Evolutionary conservation across 129 eudicot genomes (phyloP), one percentile per base, ranked within the genome.

Genomic region (Erigeron canadensis): DNA sequence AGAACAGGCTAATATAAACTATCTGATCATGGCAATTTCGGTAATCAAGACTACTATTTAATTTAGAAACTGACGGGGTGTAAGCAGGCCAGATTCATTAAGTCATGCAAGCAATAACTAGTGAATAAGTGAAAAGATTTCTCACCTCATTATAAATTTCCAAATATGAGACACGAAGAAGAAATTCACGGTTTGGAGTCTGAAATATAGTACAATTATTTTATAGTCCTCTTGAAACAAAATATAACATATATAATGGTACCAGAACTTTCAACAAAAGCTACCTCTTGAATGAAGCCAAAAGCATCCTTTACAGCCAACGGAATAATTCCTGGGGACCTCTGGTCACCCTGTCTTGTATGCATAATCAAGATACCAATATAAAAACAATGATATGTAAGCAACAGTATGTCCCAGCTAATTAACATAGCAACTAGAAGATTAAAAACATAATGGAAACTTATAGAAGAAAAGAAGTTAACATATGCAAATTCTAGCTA

Each of bases 281-380:
- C 15, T 84, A 94, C 99, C 99, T 94, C 99, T 78, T 94, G 99
- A 75, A 94, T 94, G 69, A 90, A 87, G 67, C 96, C 86, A 78
- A 94, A 94, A 81, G 99, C 95, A 84, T 94, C 99, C 86, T 94
- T 94, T 56, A 94, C 96, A 71, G 99, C 97, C 82, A 94, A 82
- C 12, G 99, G 99, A 47, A 94, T 94, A 63, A 94, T 88, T 64
- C 99, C 99, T 15, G 99, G 99, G 53, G 99, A 94, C 84, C 99
- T 87, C 78, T 94, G 99, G 82, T 94, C 97, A 75, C 99, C 99
- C 99, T 94, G 85, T 65, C 41, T 50, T 67, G 78, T 67, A 69
- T 74, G 70, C 42, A 67, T 68, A 45, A 77, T 63, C 56, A 81
- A 75, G 43, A 77, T 75, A 74, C 53, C 87, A 81, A 19, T 66